Evolutionary conservation across 179 eudicot species (phyloP).

Genomic region (Pouteria campechiana): DNA sequence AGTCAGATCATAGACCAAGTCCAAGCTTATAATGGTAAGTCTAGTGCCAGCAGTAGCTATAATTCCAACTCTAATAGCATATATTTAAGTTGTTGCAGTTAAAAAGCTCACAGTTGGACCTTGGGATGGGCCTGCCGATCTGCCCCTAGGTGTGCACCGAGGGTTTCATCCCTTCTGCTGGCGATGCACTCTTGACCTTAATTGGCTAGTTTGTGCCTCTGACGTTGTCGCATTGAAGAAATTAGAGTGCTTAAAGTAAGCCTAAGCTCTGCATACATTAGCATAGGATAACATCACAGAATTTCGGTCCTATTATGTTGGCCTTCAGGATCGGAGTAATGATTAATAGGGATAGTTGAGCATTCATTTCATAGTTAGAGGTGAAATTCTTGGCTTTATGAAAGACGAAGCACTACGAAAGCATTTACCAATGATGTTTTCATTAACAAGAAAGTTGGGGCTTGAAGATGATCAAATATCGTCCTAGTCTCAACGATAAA

Average conservation of each 20-base stretch:
- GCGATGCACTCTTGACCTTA: slow-evolving; percentile 30
- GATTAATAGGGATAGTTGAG: slow-evolving; percentile 38
- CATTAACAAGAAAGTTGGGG: slow-evolving; percentile 74
- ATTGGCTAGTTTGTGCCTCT: slow-evolving; percentile 33
- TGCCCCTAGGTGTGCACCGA: slow-evolving; percentile 11
- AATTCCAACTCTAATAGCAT: no score
- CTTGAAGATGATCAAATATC: slow-evolving; percentile 80
- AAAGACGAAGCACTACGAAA: slow-evolving; percentile 55
- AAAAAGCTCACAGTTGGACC: not conserved
- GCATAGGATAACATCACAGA: slow-evolving; percentile 22
- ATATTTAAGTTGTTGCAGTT: no score
- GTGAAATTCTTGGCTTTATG: slow-evolving; percentile 51
- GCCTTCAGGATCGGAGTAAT: slow-evolving; percentile 33
- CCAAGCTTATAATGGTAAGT: no score
- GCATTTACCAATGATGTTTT: slow-evolving; percentile 64
- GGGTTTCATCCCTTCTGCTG: slow-evolving; percentile 13
- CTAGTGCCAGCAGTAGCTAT: no score
- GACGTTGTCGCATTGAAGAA: slow-evolving; percentile 44
- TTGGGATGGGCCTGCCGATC: not conserved
- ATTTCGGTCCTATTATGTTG: slow-evolving; percentile 23
- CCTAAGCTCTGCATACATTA: slow-evolving; percentile 24
- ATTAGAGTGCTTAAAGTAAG: slow-evolving; percentile 52
- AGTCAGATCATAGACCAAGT: no score
- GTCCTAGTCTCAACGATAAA: slow-evolving; percentile 91
- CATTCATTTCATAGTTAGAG: slow-evolving; percentile 34